Evolutionary conservation across 495 filamentous ascomycete genomes (phyloP).

Genomic region (Polyplosphaeria fusca): DNA sequence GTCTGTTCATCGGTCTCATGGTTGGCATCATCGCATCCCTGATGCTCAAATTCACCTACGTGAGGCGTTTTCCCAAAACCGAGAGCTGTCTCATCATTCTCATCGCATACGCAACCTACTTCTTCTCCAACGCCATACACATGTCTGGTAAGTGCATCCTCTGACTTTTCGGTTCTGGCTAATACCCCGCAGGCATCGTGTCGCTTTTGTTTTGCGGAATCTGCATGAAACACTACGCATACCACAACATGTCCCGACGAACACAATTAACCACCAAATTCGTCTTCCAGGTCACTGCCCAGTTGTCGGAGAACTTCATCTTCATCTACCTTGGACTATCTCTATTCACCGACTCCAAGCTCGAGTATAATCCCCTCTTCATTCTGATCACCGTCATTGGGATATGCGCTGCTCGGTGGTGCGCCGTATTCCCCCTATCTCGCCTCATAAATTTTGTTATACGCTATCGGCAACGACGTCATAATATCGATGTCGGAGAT

Average conservation of each 20-base stretch:
- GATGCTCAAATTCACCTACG: slow-evolving; percentile 85
- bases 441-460: slow-evolving; percentile 90
- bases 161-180: not conserved
- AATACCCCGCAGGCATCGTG: slow-evolving; percentile 72
- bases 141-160: slow-evolving; percentile 73
- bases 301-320: slow-evolving; percentile 97
- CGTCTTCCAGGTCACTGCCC: slow-evolving; percentile 89
- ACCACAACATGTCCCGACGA: slow-evolving; percentile 98
- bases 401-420: slow-evolving; percentile 87
- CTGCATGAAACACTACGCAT: slow-evolving; percentile 96
- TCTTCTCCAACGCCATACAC: slow-evolving; percentile 89
- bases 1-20: slow-evolving; percentile 79
- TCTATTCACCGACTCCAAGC: slow-evolving; percentile 79
- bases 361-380: slow-evolving; percentile 93
- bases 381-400: slow-evolving; percentile 88
- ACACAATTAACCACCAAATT: slow-evolving; percentile 98
- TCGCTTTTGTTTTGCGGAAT: slow-evolving; percentile 97
- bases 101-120: slow-evolving; percentile 94
- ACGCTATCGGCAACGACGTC: slow-evolving; percentile 77
- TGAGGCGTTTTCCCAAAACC: slow-evolving; percentile 89
- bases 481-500: slow-evolving; percentile 75
- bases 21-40: slow-evolving; percentile 85
- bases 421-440: slow-evolving; percentile 90
- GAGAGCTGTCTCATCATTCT: slow-evolving; percentile 93
- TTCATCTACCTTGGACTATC: slow-evolving; percentile 97